Evolutionary conservation across 2,329 filamentous ascomycete species (phyloP), one percentile per base, ranked within the genome.

Genomic region (Ilyonectria mors-panacis): DNA sequence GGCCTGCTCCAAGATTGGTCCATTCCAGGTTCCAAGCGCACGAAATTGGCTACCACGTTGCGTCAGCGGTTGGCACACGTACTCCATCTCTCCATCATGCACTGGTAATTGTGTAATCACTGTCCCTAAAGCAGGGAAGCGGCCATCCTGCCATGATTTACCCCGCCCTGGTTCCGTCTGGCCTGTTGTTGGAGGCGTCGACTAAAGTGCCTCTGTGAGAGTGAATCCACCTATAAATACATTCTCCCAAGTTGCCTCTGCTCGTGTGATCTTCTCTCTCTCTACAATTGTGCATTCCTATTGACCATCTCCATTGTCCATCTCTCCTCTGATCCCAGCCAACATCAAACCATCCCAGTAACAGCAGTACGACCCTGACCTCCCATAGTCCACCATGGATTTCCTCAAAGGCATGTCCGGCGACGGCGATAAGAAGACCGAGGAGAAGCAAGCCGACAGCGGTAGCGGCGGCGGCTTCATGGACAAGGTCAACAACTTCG

Each of bases 401-500:
- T 86, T 85, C 75, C 73, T 89, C 77, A 89, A 88, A 75, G 87
- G 85, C 65, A 64, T 87, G 63, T 76, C 83, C 59, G 80, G 84
- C 60, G 78, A 82, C 39, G 79, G 81, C 58, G 69, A 69, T 58
- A 72, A 76, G 66, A 72, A 54, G 67, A 77, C 54, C 70, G 81
- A 62, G 67, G 69, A 77, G 64, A 63, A 68, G 60, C 58, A 67
- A 21, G 64, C 70, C 62, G 56, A 74, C 82, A 85, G 70, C 73
- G 82, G 70, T 78, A 81, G 73, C 70, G 79, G 80, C 42, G 84
- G 87, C 67, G 89, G 90, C 67, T 79, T 94, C 70, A 86, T 89
- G 78, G 87, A 91, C 82, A 94, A 93, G 84, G 59, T 95, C 66
- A 93, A 95, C 84, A 78, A 81, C 65, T 85, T 90, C 71, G 92